A percentile compares a stretch with the other conserved stretches of the same genome.
These are phyloP conservation scores for Chlorella sp. DNA, from an alignment of 139 green algal genomes.

Conservation along the genomic window DNA sequence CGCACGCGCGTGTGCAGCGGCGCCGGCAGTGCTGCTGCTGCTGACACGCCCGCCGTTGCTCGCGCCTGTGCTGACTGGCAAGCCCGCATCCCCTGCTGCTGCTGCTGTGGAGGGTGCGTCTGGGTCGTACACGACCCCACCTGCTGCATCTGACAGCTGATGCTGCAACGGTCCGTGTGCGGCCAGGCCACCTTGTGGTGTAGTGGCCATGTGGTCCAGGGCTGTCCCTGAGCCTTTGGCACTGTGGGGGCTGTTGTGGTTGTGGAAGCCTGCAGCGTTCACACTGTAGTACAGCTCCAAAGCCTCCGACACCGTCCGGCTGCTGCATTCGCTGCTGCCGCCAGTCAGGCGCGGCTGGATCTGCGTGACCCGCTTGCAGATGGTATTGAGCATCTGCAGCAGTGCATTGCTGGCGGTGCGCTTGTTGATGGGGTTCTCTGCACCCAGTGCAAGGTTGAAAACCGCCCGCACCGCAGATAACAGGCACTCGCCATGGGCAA, in stretches of 20 bases:
- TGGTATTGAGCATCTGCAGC: conserved; percentile 86
- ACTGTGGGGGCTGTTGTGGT: background rate
- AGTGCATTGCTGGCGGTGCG: conserved; percentile 73
- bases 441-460: conserved; percentile 82
- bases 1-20: conserved; percentile 13
- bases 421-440: conserved; percentile 60
- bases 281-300: background rate
- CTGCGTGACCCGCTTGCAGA: conserved; percentile 72
- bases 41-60: too few relatives aligned
- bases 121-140: background rate
- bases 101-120: background rate
- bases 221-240: too few relatives aligned
- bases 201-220: too few relatives aligned
- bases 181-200: too few relatives aligned
- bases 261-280: background rate
- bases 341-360: too few relatives aligned
- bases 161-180: too few relatives aligned
- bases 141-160: too few relatives aligned
- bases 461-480: conserved; percentile 71
- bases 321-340: too few relatives aligned
- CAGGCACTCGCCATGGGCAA: conserved; percentile 79
- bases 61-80: too few relatives aligned
- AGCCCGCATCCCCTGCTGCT: too few relatives aligned
- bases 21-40: background rate
- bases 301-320: too few relatives aligned